Conservation (phyloP, 2,329 filamentous ascomycete genomes). For the Penicillium sp. region DNA sequence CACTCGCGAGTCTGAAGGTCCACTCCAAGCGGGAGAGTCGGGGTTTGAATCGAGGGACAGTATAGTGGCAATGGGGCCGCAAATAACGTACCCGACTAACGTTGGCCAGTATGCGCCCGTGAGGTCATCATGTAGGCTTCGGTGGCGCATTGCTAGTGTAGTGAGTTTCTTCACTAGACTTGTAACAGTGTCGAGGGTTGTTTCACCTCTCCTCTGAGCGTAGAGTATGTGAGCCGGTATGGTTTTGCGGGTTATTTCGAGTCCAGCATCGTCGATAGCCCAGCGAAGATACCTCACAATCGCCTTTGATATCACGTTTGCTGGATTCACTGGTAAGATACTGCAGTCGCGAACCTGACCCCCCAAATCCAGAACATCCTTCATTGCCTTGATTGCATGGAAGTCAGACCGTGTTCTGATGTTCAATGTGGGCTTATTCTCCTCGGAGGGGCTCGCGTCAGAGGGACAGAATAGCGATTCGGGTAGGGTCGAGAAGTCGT, state of each 20-base stretch:
- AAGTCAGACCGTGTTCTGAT: slow-evolving; percentile 49
- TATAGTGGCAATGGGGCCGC: slow-evolving; percentile 57
- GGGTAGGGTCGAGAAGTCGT: slow-evolving; percentile 60
- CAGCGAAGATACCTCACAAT: slow-evolving; percentile 57
- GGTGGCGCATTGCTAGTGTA: slow-evolving; percentile 49
- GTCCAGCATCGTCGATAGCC: slow-evolving; percentile 55
- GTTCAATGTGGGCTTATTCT: slow-evolving; percentile 51
- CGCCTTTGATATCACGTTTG: slow-evolving; percentile 43
- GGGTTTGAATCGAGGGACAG: slow-evolving; percentile 55
- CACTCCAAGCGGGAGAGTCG: slow-evolving; percentile 14
- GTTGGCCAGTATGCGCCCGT: slow-evolving; percentile 46
- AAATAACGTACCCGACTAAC: slow-evolving; percentile 60
- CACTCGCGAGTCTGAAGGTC: slow-evolving; percentile 31
- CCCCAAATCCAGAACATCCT: slow-evolving; percentile 55
- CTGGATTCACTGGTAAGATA: slow-evolving; percentile 39
- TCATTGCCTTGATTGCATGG: slow-evolving; percentile 56
- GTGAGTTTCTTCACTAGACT: slow-evolving; percentile 51
- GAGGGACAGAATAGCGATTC: slow-evolving; percentile 53
- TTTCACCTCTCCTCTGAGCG: slow-evolving; percentile 44
- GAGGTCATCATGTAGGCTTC: slow-evolving; percentile 28
- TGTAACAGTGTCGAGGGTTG: slow-evolving; percentile 46
- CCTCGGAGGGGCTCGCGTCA: slow-evolving; percentile 19
- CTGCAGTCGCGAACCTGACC: slow-evolving; percentile 56
- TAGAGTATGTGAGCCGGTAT: slow-evolving; percentile 54
- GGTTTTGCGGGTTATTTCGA: slow-evolving; percentile 39